Evolutionary conservation across 192 early-diverging fungal genomes (phyloP), one percentile per base, ranked within the genome.

Genomic region (Coemansia biformis): DNA sequence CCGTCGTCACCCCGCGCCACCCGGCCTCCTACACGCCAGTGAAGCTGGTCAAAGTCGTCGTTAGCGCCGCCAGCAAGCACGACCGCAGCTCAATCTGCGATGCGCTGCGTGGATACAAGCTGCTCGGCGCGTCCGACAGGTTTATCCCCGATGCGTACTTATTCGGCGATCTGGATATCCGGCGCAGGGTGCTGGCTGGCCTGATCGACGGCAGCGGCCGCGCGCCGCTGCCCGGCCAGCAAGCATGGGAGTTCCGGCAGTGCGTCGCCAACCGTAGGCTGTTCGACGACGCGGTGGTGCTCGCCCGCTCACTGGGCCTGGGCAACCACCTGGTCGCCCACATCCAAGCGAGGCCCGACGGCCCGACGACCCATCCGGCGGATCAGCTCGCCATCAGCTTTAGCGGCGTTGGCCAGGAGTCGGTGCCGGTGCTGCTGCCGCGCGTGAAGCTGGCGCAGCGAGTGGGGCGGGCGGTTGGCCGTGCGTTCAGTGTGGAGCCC

Each of bases 281-380:
- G 32, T 54, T 54, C 18, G 18, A 54, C n/a, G 51, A 54, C 32
- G 41, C 29, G 4, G 43, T 54, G 6, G 22, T 10, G 4, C 31
- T 54, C 8, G 40, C 51, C 37, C 51, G 51, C 43, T 54, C 51
- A 13, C 30, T 54, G 16, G 51, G 41, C 9, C 38, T 54, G 41
- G 51, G 51, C 16, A 54, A 54, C 51, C 42, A 32, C 21, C 9
- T 54, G 12, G 51, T 37, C 18, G 11, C 41, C 3, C 34, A n/a
- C 40, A 7, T 10, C 28, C 37, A n/a, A 38, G 8, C 12, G 28
- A 21, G 14, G 39, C 37, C 38, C 16, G 26, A n/a, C 26, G 41
- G 26, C 38, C 23, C 42, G 10, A 19, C 12, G 30, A 16, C 31
- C 22, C 22, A 7, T 2, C 16, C 40, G 13, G 28, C n/a, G n/a